Evolutionary conservation across 2,329 filamentous ascomycete species (phyloP), one percentile per base, ranked within the genome.

Genomic region (Amauroascus niger): DNA sequence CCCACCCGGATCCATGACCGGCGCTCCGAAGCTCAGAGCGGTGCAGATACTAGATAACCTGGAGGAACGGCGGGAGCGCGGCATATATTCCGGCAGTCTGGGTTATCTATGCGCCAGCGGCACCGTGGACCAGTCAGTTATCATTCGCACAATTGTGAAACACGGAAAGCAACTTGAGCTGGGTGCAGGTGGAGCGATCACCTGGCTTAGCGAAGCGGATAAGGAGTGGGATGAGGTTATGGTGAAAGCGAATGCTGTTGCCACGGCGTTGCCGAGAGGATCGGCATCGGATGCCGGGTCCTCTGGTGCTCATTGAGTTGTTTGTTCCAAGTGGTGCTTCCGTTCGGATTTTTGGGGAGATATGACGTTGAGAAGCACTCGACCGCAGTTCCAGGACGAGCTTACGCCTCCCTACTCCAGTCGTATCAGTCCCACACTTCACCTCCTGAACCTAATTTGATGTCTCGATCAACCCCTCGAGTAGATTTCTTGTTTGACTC

Each of bases 1-100:
- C 0, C 91, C 93, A 0, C 89, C 93, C 0, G 91, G 93, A 0
- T 91, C 86, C 63, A 97, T 97, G 93, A 97, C 91, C 1, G 93
- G 93, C 6, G 91, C 91, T 0, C 93, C 91, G 0, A 97, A 97
- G 75, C 90, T 91, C 70, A 80, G 91, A 46, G 91, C 86, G 59
- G 96, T 91, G 67, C 84, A 95, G 73, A 79, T 96, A 45, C 74
- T 97, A 18, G 76, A 78, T 55, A 71, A 76, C 2, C 77, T 95
- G 40, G 90, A 95, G 69, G 71, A 69, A 16, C 28, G 52, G 16
- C 66, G 74, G 3, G 70, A 73, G 54, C 76, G 91, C 49, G 83
- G 88, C 30, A 70, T 96, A 49, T 96, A 96, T 70, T 88, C 88
- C 6, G 89, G 93, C 18, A 86, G 94, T 1, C 79, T 96, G 48